phyloP scores from a whole-genome alignment of 2,329 filamentous ascomycete genomes.

The Verticillium alfalfae region DNA sequence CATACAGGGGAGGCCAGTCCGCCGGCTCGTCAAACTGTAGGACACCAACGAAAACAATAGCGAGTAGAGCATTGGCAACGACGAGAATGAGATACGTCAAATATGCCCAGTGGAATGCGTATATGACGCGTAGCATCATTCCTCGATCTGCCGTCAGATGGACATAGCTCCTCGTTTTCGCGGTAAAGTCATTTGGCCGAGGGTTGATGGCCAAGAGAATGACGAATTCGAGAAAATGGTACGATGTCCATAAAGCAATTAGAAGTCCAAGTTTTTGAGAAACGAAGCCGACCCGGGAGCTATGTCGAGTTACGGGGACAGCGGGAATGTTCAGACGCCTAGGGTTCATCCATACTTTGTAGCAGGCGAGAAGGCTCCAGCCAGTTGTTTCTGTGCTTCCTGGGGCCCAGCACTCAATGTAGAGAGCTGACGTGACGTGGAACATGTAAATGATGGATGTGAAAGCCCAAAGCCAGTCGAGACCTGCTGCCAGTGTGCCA shows the following conservation, averaged over 20 bases:
- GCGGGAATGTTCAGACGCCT: not conserved
- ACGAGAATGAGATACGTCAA: slow-evolving; percentile 7
- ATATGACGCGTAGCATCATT: not conserved
- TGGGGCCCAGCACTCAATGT: slow-evolving; percentile 3
- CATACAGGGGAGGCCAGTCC: slow-evolving; percentile 16
- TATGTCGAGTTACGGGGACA: not conserved
- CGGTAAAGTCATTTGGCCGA: not conserved
- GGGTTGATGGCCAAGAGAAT: not conserved
- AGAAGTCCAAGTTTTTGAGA: not conserved
- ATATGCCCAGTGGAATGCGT: slow-evolving; percentile 7
- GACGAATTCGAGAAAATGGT: not conserved
- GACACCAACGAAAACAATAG: slow-evolving; percentile 12
- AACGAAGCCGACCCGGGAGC: not conserved
- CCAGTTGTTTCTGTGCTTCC: not conserved
- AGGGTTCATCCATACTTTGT: slow-evolving; percentile 1
- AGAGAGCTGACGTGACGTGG: slow-evolving; percentile 4
- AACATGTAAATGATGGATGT: slow-evolving; percentile 6
- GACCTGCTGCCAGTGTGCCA: not conserved
- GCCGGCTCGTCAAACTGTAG: slow-evolving; percentile 11
- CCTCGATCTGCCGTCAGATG: not conserved
- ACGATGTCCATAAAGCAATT: not conserved
- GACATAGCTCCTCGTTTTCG: not conserved
- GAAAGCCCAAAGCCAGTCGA: slow-evolving; percentile 7
- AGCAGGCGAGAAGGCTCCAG: not conserved
- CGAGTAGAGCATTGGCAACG: slow-evolving; percentile 6